Percentiles rank a stretch among this genome's conserved stretches.
These are phyloP conservation scores for Elongisporangium anandrum DNA, from an alignment of 352 stramenopile genomes.

Conservation along the genomic window DNA sequence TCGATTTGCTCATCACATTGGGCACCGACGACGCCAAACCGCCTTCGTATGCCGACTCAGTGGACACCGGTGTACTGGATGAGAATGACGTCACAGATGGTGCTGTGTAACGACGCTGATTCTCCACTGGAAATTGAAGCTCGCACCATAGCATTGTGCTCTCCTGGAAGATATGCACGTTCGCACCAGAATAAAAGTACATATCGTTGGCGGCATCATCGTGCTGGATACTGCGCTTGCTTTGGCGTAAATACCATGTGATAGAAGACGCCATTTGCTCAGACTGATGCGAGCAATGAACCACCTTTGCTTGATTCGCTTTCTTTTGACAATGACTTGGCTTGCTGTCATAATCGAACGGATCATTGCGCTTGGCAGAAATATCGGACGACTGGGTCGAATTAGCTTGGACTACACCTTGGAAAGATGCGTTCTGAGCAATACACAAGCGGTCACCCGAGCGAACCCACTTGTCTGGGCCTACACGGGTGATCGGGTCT, in stretches of 20 bases:
- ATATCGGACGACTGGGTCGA: neutral
- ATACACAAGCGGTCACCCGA: slow-evolving; percentile 25
- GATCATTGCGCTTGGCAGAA: neutral
- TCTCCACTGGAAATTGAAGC: neutral
- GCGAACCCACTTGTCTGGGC: slow-evolving; percentile 14
- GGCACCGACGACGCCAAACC: neutral
- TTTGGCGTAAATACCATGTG: neutral
- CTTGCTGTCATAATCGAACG: neutral
- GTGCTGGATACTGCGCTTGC: neutral
- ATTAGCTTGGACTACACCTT: slow-evolving; percentile 10
- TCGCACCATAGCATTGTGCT: neutral
- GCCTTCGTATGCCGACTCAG: neutral
- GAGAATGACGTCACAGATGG: neutral
- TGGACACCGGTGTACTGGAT: neutral
- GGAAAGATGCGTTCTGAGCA: slow-evolving; percentile 10
- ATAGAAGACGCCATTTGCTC: neutral
- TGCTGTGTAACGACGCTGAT: neutral
- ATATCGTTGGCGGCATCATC: neutral
- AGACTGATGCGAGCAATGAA: neutral
- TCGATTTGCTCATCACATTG: neutral
- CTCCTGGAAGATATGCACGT: neutral
- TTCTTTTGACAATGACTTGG: neutral
- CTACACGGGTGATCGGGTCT: slow-evolving; percentile 12
- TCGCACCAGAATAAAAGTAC: neutral
- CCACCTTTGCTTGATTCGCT: neutral